Base-by-base conservation (phyloP, 2,329 filamentous ascomycete species). In the Graphilbum ipis-grandicollis region DNA sequence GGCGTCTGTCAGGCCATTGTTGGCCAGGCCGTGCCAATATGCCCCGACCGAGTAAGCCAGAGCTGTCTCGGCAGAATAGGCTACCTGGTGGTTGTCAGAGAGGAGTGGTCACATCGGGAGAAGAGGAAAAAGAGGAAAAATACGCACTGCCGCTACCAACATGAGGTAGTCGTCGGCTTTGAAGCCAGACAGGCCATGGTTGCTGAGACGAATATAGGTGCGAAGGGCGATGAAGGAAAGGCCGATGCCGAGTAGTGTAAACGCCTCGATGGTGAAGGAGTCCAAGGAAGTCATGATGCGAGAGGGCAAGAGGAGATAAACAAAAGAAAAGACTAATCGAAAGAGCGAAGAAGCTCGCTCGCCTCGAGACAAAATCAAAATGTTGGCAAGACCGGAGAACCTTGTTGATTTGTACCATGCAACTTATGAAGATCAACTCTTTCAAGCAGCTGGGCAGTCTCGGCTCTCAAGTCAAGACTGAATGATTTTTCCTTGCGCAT, bases 81-180 rank as follows among this genome's bases (percentile, higher is more conserved):
- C 33, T 2, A 41, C 34, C 35, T 38, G 19, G 4, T 29, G 9
- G 17, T n/a, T 18, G 17, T 29, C 5, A 22, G 22, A 1, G 17
- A 18, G 10, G 1, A 10, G 19, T 9, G 26, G n/a, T n/a, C n/a
- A 37, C 22, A 23, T 5, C 14, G 17, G 9, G 12, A 17, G 28
- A 12, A 22, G 9, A 28, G n/a, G 18, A n/a, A 5, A 25, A 25
- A 7, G 34, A 14, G 2, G 23, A 3, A 19, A 12, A 5, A 17
- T 19, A 48, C 62, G 46, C 50, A 73, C 66, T 41, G 59, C 58
- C 5, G 63, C 68, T 15, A 71, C n/a, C 32, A 65, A 51, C 52
- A 74, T 70, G 22, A 77, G 47, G 45, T 68, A 74, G 42, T 78
- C 73, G 48, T 76, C 72, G 1, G 60, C 55, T 43, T 62, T 58